These are phyloP conservation scores for Phytopythium boreale DNA, from an alignment of 352 stramenopile species.

Conservation along the genomic window DNA sequence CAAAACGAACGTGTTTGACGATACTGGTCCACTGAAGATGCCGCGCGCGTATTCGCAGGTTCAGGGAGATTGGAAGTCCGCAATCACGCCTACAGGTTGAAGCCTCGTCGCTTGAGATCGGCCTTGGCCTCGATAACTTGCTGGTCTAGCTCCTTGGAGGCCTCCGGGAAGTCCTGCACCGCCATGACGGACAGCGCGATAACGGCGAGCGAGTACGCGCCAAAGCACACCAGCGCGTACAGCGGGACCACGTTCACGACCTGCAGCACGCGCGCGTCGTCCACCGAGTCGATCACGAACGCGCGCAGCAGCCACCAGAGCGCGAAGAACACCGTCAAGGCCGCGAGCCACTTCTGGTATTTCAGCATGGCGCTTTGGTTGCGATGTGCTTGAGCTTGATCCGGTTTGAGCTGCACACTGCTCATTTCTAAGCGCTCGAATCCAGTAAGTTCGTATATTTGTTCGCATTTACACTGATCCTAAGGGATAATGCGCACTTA, in stretches of 20 bases:
- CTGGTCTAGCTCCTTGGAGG: conserved; percentile 61
- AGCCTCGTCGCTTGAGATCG: conserved; percentile 54
- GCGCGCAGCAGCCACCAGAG: conserved; percentile 54
- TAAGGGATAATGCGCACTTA: background rate
- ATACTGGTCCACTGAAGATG: background rate
- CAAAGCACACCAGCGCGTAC: conserved; percentile 69
- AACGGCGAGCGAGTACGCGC: conserved; percentile 63
- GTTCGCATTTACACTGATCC: background rate
- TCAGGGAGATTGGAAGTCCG: background rate
- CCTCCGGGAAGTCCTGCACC: conserved; percentile 64
- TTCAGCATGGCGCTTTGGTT: conserved; percentile 49
- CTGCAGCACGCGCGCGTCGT: conserved; percentile 39
- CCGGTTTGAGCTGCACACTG: too few species aligned
- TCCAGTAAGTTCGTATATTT: background rate
- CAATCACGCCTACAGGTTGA: conserved; percentile 29
- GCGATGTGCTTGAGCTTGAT: conserved; percentile 1
- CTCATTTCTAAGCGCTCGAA: too few species aligned
- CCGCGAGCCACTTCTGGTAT: conserved; percentile 72
- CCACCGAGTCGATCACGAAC: conserved; percentile 27
- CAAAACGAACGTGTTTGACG: background rate
- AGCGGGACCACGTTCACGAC: conserved; percentile 57
- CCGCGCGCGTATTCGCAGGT: background rate
- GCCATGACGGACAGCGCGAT: conserved; percentile 72
- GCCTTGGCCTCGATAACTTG: conserved; percentile 65
- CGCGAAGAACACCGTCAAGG: conserved; percentile 40